Percentiles rank a stretch among this genome's conserved stretches.
Evolutionary conservation across 1,284 basidiomycete species (phyloP).

Genomic region (Stygiomarasmius scandens): DNA sequence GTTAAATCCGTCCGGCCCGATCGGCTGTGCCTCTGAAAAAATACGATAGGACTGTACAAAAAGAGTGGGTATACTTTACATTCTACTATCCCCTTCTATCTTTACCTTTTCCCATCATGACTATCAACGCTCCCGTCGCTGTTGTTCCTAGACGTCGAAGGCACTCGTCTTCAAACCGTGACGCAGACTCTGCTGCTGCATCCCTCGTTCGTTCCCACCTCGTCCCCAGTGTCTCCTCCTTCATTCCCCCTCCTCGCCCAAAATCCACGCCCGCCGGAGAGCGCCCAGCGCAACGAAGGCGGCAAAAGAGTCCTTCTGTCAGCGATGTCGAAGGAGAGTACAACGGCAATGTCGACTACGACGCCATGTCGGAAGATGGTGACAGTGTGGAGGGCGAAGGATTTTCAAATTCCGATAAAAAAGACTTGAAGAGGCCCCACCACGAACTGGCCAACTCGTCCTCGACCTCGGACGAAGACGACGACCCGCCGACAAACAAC

Average conservation of each 20-base stretch:
- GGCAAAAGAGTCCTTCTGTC: constrained; percentile 35
- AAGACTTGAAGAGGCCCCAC: neutral
- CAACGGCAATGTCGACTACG: constrained; percentile 30
- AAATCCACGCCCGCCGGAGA: constrained; percentile 44
- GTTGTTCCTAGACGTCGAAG: constrained; percentile 17
- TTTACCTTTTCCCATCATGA: neutral
- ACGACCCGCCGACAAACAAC: neutral
- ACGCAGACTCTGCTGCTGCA: constrained; percentile 11
- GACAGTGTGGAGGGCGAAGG: constrained; percentile 22
- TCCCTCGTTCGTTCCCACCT: constrained; percentile 4
- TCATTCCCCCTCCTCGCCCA: constrained; percentile 41
- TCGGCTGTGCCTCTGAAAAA: too few relatives aligned
- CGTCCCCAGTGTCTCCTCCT: neutral
- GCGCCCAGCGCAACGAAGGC: constrained; percentile 40
- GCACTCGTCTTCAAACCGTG: constrained; percentile 12
- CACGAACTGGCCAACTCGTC: neutral
- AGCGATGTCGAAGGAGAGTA: constrained; percentile 36
- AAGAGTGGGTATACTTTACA: too few relatives aligned
- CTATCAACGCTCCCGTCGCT: constrained; percentile 4
- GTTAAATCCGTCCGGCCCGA: too few relatives aligned
- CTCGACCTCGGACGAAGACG: neutral
- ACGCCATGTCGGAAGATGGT: constrained; percentile 15
- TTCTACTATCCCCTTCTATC: too few relatives aligned
- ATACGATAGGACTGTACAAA: too few relatives aligned
- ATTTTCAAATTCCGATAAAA: neutral